Percentiles rank a stretch among this genome's conserved stretches.
These are phyloP conservation scores for Gloeopeniophorella convolvens DNA, from an alignment of 768 basidiomycete species.

Conservation along the genomic window DNA sequence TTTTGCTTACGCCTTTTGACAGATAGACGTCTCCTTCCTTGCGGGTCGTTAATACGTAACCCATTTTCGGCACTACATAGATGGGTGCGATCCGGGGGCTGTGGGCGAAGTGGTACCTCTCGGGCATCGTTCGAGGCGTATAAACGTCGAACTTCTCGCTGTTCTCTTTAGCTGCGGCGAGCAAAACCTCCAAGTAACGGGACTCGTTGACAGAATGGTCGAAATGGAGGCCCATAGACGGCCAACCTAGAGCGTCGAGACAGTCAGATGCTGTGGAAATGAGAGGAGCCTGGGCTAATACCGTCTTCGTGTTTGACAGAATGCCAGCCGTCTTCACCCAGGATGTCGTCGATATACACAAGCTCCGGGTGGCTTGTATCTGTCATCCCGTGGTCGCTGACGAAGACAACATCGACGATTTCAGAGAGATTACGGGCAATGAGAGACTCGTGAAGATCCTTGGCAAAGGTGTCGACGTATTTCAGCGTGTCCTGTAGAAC, in stretches of 20 bases:
- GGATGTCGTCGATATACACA: conserved; percentile 76
- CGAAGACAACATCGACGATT: conserved; percentile 84
- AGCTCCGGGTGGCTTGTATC: conserved; percentile 75
- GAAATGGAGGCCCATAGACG: conserved; percentile 82
- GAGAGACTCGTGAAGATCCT: conserved; percentile 56
- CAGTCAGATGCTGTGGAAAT: background rate
- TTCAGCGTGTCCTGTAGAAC: conserved; percentile 49
- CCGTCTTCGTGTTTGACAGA: conserved; percentile 70
- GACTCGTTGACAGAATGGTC: conserved; percentile 46
- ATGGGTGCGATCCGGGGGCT: conserved; percentile 82
- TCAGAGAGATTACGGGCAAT: conserved; percentile 67
- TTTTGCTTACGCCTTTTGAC: conserved; percentile 63
- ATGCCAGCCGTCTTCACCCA: conserved; percentile 55
- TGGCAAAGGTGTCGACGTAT: conserved; percentile 69
- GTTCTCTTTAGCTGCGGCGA: conserved; percentile 44
- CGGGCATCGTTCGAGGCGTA: conserved; percentile 76
- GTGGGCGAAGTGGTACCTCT: conserved; percentile 66
- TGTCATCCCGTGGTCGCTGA: conserved; percentile 89
- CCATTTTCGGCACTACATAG: conserved; percentile 76
- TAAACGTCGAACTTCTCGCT: conserved; percentile 71
- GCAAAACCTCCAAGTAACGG: conserved; percentile 48
- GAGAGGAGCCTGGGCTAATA: conserved; percentile 20
- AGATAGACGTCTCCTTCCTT: conserved; percentile 53
- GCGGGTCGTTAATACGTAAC: conserved; percentile 69
- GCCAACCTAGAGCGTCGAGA: conserved; percentile 54